Base-by-base conservation (phyloP, 2,329 filamentous ascomycete species). In the Calonectria hawksworthii region DNA sequence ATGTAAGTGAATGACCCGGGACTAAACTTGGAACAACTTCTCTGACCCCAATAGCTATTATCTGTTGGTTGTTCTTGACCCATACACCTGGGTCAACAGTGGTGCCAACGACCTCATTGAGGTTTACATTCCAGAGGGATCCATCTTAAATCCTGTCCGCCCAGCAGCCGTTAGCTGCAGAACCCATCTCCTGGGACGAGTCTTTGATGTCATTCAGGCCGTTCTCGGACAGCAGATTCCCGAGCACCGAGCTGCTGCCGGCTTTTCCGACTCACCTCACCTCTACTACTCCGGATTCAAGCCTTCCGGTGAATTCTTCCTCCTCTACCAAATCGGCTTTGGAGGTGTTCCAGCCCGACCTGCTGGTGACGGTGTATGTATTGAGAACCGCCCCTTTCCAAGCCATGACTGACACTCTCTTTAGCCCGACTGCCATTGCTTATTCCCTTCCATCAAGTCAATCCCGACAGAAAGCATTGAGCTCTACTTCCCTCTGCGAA, bases 51-150 rank as follows among this genome's bases (percentile, higher is more conserved):
- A 32, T 32, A 59, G 54, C 4, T 59, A 59, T 36, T 59, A 59
- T 26, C 32, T 59, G n/a, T 13, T 59, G 21, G 54, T 34, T 1
- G 54, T 59, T 36, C 21, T 34, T 23, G 54, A 59, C 26, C 30
- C 30, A 13, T 36, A 59, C 32, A 59, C 54, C 6, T 34, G 30
- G 18, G 54, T 59, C 5, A 59, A 59, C 54, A 59, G 54, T 7
- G 54, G 54, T 23, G 54, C 54, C 32, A 59, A 59, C 54, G 54
- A 59, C 21, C 54, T 59, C 32, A 59, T 59, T 36, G 54, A 59
- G 21, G 54, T 59, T 34, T 14, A 59, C 18, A 59, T 59, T 4
- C 54, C 54, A 11, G 34, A 59, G 30, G 54, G 54, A 13, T 59
- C 32, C n/a, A 59, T 59, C 10, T 14, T 59, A 1, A 59, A 59